Evolutionary conservation across 176 grass and related monocot genomes (phyloP).

Genomic region (Otatea glauca): DNA sequence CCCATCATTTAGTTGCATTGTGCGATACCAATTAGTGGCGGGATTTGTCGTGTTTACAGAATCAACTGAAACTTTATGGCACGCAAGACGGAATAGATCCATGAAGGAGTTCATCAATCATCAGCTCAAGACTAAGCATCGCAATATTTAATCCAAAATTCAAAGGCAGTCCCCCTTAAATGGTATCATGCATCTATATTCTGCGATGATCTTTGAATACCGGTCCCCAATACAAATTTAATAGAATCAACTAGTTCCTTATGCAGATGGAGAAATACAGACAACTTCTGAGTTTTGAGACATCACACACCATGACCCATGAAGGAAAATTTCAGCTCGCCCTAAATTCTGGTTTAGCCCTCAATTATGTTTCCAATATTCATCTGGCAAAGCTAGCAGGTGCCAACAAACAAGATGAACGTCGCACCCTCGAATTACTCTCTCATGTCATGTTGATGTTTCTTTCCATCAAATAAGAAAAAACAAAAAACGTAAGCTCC

Average conservation of each 20-base stretch:
- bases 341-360: background rate
- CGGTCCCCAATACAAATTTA: background rate
- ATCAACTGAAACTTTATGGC: background rate
- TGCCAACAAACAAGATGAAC: constrained; percentile 12
- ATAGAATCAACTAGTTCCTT: background rate
- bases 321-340: background rate
- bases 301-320: background rate
- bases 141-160: background rate
- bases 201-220: background rate
- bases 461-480: background rate
- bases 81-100: background rate
- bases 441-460: background rate
- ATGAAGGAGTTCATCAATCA: background rate
- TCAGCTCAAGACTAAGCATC: background rate
- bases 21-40: background rate
- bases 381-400: background rate
- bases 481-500: background rate
- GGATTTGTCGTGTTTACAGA: background rate
- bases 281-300: background rate
- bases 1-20: background rate
- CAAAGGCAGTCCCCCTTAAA: background rate
- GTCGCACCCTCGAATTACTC: no score
- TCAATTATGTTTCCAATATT: constrained; percentile 5
- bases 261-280: background rate
- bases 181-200: background rate